Evolutionary conservation across 1,284 basidiomycete species (phyloP).

Genomic region (Trametes pubescens): DNA sequence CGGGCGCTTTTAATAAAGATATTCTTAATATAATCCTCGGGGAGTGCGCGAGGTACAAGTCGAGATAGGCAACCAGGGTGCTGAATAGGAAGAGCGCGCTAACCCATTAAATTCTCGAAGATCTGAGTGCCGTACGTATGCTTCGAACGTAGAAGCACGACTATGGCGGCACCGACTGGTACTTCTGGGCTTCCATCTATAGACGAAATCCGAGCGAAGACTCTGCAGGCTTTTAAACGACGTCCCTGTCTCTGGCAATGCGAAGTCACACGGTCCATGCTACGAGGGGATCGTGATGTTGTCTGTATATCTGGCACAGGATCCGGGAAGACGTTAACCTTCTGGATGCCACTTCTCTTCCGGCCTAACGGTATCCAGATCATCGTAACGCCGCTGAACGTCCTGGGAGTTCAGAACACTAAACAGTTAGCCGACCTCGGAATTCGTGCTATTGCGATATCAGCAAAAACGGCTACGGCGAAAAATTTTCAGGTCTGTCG

Average conservation of each 20-base stretch:
- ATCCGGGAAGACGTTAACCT: constrained; percentile 41
- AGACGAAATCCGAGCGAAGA: constrained; percentile 10
- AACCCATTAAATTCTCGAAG: neutral
- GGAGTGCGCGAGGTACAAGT: neutral
- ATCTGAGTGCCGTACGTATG: neutral
- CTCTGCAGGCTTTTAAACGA: constrained; percentile 8
- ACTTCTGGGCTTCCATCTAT: constrained; percentile 9
- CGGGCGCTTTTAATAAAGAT: neutral
- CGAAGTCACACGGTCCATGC: constrained; percentile 17
- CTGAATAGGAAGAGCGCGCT: no score
- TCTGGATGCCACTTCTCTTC: constrained; percentile 44
- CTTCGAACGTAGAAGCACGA: neutral
- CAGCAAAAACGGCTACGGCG: constrained; percentile 29
- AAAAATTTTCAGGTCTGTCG: constrained; percentile 36
- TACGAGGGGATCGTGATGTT: constrained; percentile 30
- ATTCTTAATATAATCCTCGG: neutral
- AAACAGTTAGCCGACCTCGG: constrained; percentile 22
- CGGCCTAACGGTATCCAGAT: constrained; percentile 36
- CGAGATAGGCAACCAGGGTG: no score
- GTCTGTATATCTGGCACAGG: constrained; percentile 39
- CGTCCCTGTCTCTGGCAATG: constrained; percentile 36
- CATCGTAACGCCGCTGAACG: constrained; percentile 40
- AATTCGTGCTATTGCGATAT: constrained; percentile 35
- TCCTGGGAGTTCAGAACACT: constrained; percentile 38
- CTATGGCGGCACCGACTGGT: neutral